Evolutionary conservation across 352 stramenopile species (phyloP).

Genomic region (Phytopythium montanum): DNA sequence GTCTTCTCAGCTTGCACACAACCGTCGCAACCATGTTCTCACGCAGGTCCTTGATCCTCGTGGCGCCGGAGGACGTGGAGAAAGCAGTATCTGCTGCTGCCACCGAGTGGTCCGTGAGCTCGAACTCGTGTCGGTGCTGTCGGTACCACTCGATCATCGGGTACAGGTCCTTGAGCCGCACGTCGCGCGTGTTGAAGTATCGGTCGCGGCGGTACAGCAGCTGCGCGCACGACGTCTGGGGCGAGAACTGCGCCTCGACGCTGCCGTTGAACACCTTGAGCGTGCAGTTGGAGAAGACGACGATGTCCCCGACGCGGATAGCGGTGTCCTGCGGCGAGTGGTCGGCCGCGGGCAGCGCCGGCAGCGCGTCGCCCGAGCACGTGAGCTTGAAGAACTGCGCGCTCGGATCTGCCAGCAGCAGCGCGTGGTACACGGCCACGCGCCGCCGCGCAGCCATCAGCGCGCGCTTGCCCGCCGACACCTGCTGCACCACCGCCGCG

Average conservation of each 20-base stretch:
- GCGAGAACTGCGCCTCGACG: slow-evolving; percentile 51
- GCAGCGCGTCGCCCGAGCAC: slow-evolving; percentile 44
- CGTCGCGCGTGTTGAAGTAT: slow-evolving; percentile 56
- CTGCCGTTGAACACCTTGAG: slow-evolving; percentile 45
- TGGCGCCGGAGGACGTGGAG: slow-evolving; percentile 9
- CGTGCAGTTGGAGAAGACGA: slow-evolving; percentile 43
- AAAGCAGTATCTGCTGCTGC: background rate
- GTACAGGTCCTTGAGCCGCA: slow-evolving; percentile 47
- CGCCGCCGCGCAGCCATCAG: slow-evolving; percentile 20
- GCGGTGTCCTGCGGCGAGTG: slow-evolving; percentile 23
- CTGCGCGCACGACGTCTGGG: slow-evolving; percentile 35
- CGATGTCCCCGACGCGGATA: slow-evolving; percentile 51
- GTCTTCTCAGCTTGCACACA: slow-evolving; percentile 28
- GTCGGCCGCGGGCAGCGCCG: slow-evolving; percentile 31
- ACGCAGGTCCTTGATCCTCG: slow-evolving; percentile 38
- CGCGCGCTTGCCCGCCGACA: slow-evolving; percentile 25
- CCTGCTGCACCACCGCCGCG: slow-evolving; percentile 46
- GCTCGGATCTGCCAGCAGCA: slow-evolving; percentile 43
- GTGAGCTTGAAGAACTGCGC: slow-evolving; percentile 50
- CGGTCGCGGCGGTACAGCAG: slow-evolving; percentile 54
- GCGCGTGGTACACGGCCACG: slow-evolving; percentile 36
- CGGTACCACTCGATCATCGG: slow-evolving; percentile 74
- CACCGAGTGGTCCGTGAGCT: slow-evolving; percentile 9
- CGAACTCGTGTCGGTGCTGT: slow-evolving; percentile 40
- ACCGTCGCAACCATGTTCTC: slow-evolving; percentile 58